A percentile compares a stretch with the other conserved stretches of the same genome.
Evolutionary conservation across 2,329 filamentous ascomycete genomes (phyloP).

Genomic region (Chrysoporthe austroafricana): DNA sequence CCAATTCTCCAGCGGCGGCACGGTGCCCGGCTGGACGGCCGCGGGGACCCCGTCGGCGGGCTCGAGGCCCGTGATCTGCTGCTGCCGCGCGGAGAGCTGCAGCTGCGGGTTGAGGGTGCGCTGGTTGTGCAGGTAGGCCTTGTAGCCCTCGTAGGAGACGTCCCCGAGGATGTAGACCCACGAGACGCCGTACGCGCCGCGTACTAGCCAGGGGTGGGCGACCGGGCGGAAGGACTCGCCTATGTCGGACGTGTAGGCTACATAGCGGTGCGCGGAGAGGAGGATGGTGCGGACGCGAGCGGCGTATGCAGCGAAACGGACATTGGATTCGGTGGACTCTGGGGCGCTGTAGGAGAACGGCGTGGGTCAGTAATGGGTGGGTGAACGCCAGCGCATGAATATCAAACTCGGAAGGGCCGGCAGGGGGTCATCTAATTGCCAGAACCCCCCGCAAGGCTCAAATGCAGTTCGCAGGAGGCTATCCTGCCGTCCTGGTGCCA

Average conservation of each 20-base stretch:
- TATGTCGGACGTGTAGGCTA: conserved; percentile 95
- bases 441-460: neutral
- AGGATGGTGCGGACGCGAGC: conserved; percentile 84
- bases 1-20: conserved; percentile 84
- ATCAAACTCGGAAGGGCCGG: neutral
- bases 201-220: conserved; percentile 81
- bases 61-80: conserved; percentile 52
- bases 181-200: conserved; percentile 83
- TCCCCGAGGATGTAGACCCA: conserved; percentile 94
- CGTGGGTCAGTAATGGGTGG: conserved; percentile 5
- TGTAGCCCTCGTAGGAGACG: conserved; percentile 91
- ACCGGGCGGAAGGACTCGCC: conserved; percentile 95
- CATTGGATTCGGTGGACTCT: conserved; percentile 80
- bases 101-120: conserved; percentile 70
- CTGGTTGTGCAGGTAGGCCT: conserved; percentile 89
- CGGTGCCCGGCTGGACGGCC: conserved; percentile 42
- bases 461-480: too few relatives aligned
- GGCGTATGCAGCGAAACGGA: conserved; percentile 93
- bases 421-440: neutral
- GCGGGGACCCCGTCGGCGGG: conserved; percentile 9
- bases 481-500: neutral
- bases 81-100: conserved; percentile 54
- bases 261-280: conserved; percentile 88
- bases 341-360: conserved; percentile 56
- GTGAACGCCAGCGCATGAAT: neutral